phyloP scores from a whole-genome alignment of 495 filamentous ascomycete species.

The Chaetomium fimeti region DNA sequence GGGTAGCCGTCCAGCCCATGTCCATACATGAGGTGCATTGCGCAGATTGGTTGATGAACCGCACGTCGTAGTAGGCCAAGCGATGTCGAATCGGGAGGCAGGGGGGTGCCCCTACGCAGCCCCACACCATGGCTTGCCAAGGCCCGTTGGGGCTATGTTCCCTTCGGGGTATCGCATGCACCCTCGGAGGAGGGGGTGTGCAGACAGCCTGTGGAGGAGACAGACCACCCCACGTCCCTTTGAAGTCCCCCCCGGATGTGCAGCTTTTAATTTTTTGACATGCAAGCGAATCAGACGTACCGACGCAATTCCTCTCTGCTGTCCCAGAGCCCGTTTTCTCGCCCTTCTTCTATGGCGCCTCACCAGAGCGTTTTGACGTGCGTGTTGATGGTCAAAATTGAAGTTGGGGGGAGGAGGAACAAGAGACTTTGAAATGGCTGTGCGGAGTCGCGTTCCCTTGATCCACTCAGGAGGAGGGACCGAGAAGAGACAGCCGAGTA shows the following conservation, averaged over 20 bases:
- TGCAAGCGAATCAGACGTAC: constrained; percentile 10
- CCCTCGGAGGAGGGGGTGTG: constrained; percentile 16
- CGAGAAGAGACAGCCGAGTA: background rate
- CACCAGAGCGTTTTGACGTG: background rate
- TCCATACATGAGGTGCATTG: constrained; percentile 8
- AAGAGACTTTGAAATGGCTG: constrained; percentile 23
- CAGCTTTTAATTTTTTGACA: background rate
- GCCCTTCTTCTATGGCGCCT: background rate
- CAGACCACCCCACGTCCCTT: constrained; percentile 13
- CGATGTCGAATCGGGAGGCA: constrained; percentile 7
- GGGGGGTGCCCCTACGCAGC: constrained; percentile 19
- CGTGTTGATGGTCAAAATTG: background rate
- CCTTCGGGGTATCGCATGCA: constrained; percentile 19
- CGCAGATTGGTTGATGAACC: constrained; percentile 16
- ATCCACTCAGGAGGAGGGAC: constrained; percentile 21
- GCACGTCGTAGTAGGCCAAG: constrained; percentile 22
- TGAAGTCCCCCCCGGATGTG: background rate
- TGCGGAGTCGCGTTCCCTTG: constrained; percentile 18
- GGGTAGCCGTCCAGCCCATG: constrained; percentile 10
- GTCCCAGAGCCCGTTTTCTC: background rate
- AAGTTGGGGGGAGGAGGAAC: background rate
- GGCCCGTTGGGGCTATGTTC: constrained; percentile 10
- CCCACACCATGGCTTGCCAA: constrained; percentile 16
- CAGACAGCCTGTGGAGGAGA: background rate
- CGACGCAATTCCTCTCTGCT: background rate